These are phyloP conservation scores for Talaromyces islandicus DNA, from an alignment of 2,329 filamentous ascomycete genomes.

Conservation along the genomic window DNA sequence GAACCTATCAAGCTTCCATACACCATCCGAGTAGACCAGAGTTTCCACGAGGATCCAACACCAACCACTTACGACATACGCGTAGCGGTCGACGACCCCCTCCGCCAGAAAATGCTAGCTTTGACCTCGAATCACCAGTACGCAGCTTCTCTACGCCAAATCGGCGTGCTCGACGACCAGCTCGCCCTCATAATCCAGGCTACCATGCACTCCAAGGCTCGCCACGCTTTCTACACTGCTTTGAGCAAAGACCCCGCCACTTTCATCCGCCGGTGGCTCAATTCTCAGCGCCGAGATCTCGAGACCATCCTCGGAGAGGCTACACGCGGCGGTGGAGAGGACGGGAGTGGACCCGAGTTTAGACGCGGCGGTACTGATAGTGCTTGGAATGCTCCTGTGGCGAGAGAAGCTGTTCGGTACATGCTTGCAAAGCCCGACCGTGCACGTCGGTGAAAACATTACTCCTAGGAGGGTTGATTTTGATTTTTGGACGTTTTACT, in stretches of 20 bases:
- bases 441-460: conserved; percentile 3
- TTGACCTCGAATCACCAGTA: conserved; percentile 66
- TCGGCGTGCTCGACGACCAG: conserved; percentile 74
- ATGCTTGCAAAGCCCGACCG: conserved; percentile 49
- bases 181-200: conserved; percentile 77
- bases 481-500: too few relatives aligned
- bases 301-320: conserved; percentile 83
- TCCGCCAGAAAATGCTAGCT: conserved; percentile 60
- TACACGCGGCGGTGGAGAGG: conserved; percentile 52
- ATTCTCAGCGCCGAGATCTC: conserved; percentile 82
- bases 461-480: too few relatives aligned
- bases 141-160: conserved; percentile 66
- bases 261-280: conserved; percentile 83
- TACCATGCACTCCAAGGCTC: conserved; percentile 76
- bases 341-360: conserved; percentile 43
- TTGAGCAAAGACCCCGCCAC: conserved; percentile 74
- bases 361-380: conserved; percentile 49
- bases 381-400: conserved; percentile 58
- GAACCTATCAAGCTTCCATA: conserved; percentile 80
- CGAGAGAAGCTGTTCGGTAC: conserved; percentile 56
- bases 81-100: conserved; percentile 76
- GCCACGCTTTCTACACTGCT: conserved; percentile 78
- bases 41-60: conserved; percentile 67
- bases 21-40: conserved; percentile 86
- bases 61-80: conserved; percentile 87